These are phyloP conservation scores for Caryopteris hybrid DNA, from an alignment of 305 asterid genomes.

Conservation along the genomic window DNA sequence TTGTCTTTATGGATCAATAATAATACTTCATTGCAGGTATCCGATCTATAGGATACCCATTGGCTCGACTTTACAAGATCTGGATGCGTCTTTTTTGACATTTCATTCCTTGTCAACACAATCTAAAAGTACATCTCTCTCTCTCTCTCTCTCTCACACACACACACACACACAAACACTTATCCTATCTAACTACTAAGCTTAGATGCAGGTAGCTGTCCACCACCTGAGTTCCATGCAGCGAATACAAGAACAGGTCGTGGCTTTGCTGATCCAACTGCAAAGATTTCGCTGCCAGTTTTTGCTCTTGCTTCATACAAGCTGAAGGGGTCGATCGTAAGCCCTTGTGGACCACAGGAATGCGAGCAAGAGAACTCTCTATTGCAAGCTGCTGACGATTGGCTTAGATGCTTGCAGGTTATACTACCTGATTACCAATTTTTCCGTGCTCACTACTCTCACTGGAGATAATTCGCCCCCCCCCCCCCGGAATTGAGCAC, in stretches of 20 bases:
- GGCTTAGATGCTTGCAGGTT: conserved; percentile 57
- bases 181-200: background rate
- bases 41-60: conserved; percentile 81
- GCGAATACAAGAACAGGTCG: conserved; percentile 29
- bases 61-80: conserved; percentile 61
- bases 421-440: conserved; percentile 61
- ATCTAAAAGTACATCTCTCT: conserved; percentile 40
- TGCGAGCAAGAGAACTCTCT: conserved; percentile 58
- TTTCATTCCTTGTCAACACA: conserved; percentile 76
- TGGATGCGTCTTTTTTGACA: conserved; percentile 69
- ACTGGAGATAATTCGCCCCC: conserved; percentile 32
- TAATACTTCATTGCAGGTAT: conserved; percentile 55
- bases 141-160: background rate
- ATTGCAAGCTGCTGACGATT: conserved; percentile 50
- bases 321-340: conserved; percentile 56
- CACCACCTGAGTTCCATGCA: conserved; percentile 36
- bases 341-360: conserved; percentile 58
- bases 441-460: conserved; percentile 44
- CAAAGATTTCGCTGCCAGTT: conserved; percentile 65
- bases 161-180: too few species aligned
- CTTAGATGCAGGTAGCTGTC: conserved; percentile 29
- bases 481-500: background rate
- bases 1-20: conserved; percentile 12
- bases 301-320: conserved; percentile 79
- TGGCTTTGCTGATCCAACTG: conserved; percentile 34